These are phyloP conservation scores for Ophiostoma novo-ulmi DNA, from an alignment of 2,329 filamentous ascomycete species.

Conservation along the genomic window DNA sequence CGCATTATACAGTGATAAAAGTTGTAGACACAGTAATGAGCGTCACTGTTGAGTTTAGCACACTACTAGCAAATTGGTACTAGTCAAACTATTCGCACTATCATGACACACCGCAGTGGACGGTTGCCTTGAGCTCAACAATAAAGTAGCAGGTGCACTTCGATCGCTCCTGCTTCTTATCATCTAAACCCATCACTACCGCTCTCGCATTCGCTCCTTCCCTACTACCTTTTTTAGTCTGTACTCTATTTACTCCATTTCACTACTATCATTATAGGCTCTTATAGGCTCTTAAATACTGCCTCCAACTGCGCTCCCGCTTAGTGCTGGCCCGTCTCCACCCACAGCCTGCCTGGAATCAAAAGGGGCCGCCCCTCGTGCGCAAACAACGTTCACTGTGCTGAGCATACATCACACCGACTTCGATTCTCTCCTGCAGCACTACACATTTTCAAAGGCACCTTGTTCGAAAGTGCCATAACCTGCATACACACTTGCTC, in stretches of 20 bases:
- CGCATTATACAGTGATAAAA: neutral
- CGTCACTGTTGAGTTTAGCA: neutral
- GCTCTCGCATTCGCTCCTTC: slow-evolving; percentile 6
- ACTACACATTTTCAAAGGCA: neutral
- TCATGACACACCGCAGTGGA: neutral
- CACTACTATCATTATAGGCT: neutral
- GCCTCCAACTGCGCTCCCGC: neutral
- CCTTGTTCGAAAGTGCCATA: neutral
- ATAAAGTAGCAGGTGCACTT: neutral
- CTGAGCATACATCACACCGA: slow-evolving; percentile 6
- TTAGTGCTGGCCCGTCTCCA: slow-evolving; percentile 12
- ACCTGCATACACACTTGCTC: neutral
- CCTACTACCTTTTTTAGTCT: neutral
- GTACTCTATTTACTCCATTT: neutral
- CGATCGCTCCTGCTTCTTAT: neutral
- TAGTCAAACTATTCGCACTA: neutral
- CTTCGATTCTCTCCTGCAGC: neutral
- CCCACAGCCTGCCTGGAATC: slow-evolving; percentile 11
- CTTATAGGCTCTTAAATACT: neutral
- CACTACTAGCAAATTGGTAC: neutral
- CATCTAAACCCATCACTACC: neutral
- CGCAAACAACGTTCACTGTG: slow-evolving; percentile 6
- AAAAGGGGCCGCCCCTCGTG: slow-evolving; percentile 16
- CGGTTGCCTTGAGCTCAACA: neutral
- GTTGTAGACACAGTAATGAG: neutral